Percentiles rank a stretch among this genome's conserved stretches.
Conservation (phyloP, 177 flowering plant species). For the Telopea speciosissima region DNA sequence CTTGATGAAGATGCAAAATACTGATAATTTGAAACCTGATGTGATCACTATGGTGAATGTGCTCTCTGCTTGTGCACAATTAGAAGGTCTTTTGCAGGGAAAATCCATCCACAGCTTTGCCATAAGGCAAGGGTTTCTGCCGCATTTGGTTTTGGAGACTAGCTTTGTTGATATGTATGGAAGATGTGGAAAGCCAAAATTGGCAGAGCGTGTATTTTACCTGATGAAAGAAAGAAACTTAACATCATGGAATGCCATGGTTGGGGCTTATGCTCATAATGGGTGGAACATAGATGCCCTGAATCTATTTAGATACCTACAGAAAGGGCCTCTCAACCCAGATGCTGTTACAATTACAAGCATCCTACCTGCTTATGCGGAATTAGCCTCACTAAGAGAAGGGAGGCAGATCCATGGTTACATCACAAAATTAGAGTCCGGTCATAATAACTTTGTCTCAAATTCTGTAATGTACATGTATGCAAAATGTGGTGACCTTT, state of each 20-base stretch:
- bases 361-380: conserved; percentile 59
- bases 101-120: conserved; percentile 56
- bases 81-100: conserved; percentile 33
- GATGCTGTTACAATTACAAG: conserved; percentile 53
- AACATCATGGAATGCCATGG: conserved; percentile 56
- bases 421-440: conserved; percentile 27
- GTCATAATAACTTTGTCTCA: conserved; percentile 29
- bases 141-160: conserved; percentile 51
- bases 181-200: conserved; percentile 29
- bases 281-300: conserved; percentile 38
- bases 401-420: conserved; percentile 52
- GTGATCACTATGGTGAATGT: conserved; percentile 48
- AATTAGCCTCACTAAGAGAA: conserved; percentile 34
- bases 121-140: conserved; percentile 42
- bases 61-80: conserved; percentile 49
- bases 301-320: conserved; percentile 31
- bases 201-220: conserved; percentile 36
- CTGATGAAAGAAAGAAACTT: conserved; percentile 32
- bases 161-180: conserved; percentile 64
- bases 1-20: conserved; percentile 40
- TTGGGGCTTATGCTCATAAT: conserved; percentile 50
- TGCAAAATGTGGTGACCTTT: conserved; percentile 54
- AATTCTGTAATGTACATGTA: conserved; percentile 58
- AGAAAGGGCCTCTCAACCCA: conserved; percentile 20
- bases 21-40: conserved; percentile 38